Percentiles rank a stretch among this genome's conserved stretches.
Evolutionary conservation across 1,284 basidiomycete genomes (phyloP).

Genomic region (Grifola frondosa): DNA sequence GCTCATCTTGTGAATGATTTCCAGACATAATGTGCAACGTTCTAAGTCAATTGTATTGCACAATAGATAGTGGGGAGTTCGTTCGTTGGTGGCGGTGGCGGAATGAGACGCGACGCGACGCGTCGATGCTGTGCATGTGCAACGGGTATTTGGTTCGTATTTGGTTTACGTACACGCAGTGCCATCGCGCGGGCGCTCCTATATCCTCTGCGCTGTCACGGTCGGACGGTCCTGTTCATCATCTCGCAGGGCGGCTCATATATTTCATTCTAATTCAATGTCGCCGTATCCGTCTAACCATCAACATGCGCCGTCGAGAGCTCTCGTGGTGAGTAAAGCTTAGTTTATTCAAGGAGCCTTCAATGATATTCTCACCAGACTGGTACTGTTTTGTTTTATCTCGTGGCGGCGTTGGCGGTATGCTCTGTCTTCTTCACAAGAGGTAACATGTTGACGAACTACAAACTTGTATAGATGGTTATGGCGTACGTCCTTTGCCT

Average conservation of each 20-base stretch:
- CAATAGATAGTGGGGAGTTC: background rate
- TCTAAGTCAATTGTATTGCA: no score
- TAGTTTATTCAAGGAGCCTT: background rate
- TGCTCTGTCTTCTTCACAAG: slow-evolving; percentile 33
- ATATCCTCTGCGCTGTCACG: no score
- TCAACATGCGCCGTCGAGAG: slow-evolving; percentile 21
- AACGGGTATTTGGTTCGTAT: no score
- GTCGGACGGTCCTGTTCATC: slow-evolving; percentile 1
- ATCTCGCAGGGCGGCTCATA: background rate
- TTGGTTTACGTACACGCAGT: no score
- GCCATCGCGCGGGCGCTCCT: no score
- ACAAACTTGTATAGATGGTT: slow-evolving; percentile 61
- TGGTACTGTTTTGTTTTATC: slow-evolving; percentile 73
- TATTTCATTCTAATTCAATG: slow-evolving; percentile 3
- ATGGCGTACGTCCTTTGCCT: slow-evolving; percentile 58
- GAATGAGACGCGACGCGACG: slow-evolving; percentile 18
- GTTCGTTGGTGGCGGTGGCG: background rate
- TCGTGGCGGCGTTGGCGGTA: slow-evolving; percentile 80
- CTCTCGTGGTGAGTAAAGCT: slow-evolving; percentile 19
- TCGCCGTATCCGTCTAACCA: slow-evolving; percentile 13
- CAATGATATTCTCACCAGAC: slow-evolving; percentile 36
- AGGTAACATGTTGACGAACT: slow-evolving; percentile 18
- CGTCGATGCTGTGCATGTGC: slow-evolving; percentile 10
- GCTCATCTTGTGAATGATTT: slow-evolving; percentile 10
- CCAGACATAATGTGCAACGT: slow-evolving; percentile 10